Evolutionary conservation across 352 stramenopile species (phyloP), one percentile per base, ranked within the genome.

Genomic region (Aphanomyces euteiches): DNA sequence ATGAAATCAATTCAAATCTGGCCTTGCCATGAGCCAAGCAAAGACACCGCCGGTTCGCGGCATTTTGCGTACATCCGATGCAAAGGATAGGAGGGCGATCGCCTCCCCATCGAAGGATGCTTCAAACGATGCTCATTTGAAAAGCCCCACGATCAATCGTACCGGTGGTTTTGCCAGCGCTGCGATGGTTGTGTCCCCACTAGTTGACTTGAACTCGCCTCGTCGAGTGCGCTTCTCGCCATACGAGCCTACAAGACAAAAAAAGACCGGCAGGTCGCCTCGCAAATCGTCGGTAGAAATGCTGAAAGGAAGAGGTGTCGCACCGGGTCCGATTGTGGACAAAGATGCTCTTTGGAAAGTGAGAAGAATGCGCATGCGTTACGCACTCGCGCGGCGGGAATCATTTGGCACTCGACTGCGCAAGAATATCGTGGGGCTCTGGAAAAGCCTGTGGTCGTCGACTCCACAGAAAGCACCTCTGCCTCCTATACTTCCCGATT

Each of bases 151-250:
- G 28, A 28, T 28, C 28, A 28, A 28, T 28, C 28, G 28, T 28
- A 28, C 28, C 28, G 28, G 28, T 28, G 28, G 28, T 28, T 28
- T 28, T 28, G 28, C 28, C 28, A 28, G 28, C 28, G 28, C 28
- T 28, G 28, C 28, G 28, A 28, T 28, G 28, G 28, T 28, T 28
- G 28, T 28, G 28, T 28, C 28, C 28, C 28, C 28, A 28, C 28
- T 28, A 28, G 28, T 13, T 56, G 17, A 39, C 6, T 59, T 61
- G 63, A 43, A 10, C 21, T 69, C 63, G 28, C 63, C 63, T 19
- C 63, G 63, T n/a, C 63, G 63, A n/a, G 63, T 69, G 47, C 56
- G 43, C 21, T 69, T 69, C 21, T 69, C 63, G 28, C 63, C 63
- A 6, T 69, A 61, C 21, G 63, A 59, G 8, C 37, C 63, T 0